These are phyloP conservation scores for Lactarius pseudohatsudake DNA, from an alignment of 768 basidiomycete genomes.

Conservation along the genomic window DNA sequence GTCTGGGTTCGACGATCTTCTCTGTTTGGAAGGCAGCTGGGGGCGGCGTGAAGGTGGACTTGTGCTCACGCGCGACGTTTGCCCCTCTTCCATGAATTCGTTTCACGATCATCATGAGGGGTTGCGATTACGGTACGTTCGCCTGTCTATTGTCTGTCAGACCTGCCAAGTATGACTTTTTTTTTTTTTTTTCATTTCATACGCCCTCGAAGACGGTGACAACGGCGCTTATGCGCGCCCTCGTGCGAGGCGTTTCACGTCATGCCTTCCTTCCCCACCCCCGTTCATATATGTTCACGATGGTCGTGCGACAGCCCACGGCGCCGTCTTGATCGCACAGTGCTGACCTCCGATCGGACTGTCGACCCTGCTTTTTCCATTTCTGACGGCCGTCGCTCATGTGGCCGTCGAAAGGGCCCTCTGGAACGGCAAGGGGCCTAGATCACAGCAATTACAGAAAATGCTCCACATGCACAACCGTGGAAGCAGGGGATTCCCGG, in stretches of 20 bases:
- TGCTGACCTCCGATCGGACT: constrained; percentile 82
- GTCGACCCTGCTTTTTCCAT: constrained; percentile 85
- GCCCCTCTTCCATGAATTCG: constrained; percentile 84
- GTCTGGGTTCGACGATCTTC: constrained; percentile 78
- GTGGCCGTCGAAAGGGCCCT: constrained; percentile 87
- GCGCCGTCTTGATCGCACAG: constrained; percentile 68
- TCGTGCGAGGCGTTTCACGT: constrained; percentile 91
- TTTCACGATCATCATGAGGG: constrained; percentile 78
- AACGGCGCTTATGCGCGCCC: constrained; percentile 88
- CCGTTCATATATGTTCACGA: constrained; percentile 74
- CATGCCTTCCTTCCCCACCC: constrained; percentile 66
- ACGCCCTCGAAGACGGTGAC: not conserved
- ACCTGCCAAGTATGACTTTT: constrained; percentile 31
- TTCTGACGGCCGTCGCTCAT: constrained; percentile 78
- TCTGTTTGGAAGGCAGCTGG: constrained; percentile 63
- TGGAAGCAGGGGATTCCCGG: constrained; percentile 85
- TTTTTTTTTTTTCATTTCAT: not conserved
- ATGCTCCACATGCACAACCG: constrained; percentile 95
- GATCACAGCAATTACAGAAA: constrained; percentile 56
- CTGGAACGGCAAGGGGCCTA: constrained; percentile 62
- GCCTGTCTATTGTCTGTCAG: not conserved
- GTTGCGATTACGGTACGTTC: constrained; percentile 77
- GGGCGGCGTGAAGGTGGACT: constrained; percentile 94
- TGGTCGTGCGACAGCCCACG: constrained; percentile 87
- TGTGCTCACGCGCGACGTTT: constrained; percentile 83